These are phyloP conservation scores for Senna tora DNA, from an alignment of 306 rosid species.

Conservation along the genomic window DNA sequence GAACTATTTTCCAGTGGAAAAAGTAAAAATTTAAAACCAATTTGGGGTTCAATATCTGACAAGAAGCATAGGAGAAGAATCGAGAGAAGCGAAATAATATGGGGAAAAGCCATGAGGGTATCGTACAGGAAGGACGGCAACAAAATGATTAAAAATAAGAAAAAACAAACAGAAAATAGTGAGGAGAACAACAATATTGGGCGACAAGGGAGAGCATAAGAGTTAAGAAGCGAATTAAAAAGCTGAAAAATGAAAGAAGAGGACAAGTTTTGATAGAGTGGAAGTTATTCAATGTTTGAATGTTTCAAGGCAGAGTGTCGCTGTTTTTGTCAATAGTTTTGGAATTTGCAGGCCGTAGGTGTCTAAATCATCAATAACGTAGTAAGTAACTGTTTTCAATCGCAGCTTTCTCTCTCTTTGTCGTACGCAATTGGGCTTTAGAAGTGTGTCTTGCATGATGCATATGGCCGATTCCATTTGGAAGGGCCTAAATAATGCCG, in stretches of 20 bases:
- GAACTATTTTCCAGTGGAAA: not conserved
- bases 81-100: slow-evolving; percentile 25
- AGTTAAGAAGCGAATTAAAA: not conserved
- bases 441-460: no score
- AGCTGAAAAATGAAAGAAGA: slow-evolving; percentile 2
- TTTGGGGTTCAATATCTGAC: slow-evolving; percentile 19
- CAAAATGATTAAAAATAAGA: slow-evolving; percentile 27
- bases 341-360: not conserved
- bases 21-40: slow-evolving; percentile 1
- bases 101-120: slow-evolving; percentile 44
- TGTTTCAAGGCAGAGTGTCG: not conserved
- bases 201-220: slow-evolving; percentile 43
- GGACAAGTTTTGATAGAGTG: not conserved
- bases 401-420: no score
- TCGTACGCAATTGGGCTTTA: no score
- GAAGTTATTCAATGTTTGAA: not conserved
- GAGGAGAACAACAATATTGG: slow-evolving; percentile 42
- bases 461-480: no score
- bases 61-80: slow-evolving; percentile 33
- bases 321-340: not conserved
- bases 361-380: not conserved
- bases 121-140: slow-evolving; percentile 30
- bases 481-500: no score
- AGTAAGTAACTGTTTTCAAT: no score
- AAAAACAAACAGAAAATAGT: slow-evolving; percentile 32